phyloP scores from a whole-genome alignment of 345 rosid genomes.

The Populus alba region DNA sequence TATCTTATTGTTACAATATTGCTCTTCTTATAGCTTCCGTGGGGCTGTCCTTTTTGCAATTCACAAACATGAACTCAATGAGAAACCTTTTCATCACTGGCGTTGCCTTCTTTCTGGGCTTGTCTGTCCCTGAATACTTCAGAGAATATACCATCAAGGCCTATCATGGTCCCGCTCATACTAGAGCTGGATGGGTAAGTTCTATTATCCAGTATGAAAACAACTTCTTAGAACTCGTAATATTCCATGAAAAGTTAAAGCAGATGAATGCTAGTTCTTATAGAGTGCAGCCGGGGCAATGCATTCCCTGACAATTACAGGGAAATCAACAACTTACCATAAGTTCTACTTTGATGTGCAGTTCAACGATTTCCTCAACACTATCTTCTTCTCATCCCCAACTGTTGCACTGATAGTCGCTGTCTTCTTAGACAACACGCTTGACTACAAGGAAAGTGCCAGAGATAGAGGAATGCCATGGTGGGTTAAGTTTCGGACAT shows the following conservation, averaged over 20 bases:
- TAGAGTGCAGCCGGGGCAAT: background rate
- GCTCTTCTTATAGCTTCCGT: constrained; percentile 63
- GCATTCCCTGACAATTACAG: background rate
- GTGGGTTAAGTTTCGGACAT: constrained; percentile 90
- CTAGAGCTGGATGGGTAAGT: constrained; percentile 85
- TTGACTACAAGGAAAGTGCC: constrained; percentile 82
- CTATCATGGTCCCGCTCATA: constrained; percentile 87
- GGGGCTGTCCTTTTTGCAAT: constrained; percentile 92
- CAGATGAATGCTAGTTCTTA: background rate
- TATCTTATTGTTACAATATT: constrained; percentile 3
- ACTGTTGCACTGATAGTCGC: constrained; percentile 75
- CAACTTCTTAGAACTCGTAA: background rate
- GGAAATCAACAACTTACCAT: background rate
- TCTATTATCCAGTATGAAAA: background rate
- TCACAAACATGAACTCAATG: constrained; percentile 98
- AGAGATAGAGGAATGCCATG: constrained; percentile 93
- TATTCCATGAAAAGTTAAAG: background rate
- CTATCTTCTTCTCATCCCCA: constrained; percentile 87
- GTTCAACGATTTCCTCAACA: constrained; percentile 97
- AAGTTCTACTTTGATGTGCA: constrained; percentile 23
- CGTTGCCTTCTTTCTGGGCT: constrained; percentile 80
- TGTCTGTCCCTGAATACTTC: constrained; percentile 86
- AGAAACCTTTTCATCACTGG: constrained; percentile 87
- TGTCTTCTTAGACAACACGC: constrained; percentile 86
- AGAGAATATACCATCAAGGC: constrained; percentile 77